Conservation (phyloP, 2,329 filamentous ascomycete species). For the Alternaria tenuissima region DNA sequence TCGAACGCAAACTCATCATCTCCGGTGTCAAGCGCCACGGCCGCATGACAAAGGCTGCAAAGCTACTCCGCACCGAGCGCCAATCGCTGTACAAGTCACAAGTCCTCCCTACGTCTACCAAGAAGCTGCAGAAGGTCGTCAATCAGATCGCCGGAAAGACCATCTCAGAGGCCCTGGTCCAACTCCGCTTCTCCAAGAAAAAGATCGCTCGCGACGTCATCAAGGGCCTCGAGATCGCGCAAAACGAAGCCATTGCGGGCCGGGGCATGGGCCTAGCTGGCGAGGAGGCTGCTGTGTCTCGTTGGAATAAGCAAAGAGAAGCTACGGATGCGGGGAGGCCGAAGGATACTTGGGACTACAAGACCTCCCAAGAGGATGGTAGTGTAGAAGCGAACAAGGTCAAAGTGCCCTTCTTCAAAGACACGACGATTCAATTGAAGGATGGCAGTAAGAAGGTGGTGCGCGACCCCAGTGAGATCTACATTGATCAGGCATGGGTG, state of each 20-base stretch:
- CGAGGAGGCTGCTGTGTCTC: conserved; percentile 27
- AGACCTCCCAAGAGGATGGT: conserved; percentile 18
- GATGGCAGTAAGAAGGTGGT: conserved; percentile 77
- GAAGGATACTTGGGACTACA: conserved; percentile 22
- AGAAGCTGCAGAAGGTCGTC: conserved; percentile 88
- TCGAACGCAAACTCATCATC: conserved; percentile 85
- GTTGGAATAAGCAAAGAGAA: conserved; percentile 29
- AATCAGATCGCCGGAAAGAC: conserved; percentile 92
- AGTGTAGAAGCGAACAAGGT: conserved; percentile 9
- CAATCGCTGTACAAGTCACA: conserved; percentile 69
- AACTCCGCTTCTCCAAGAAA: conserved; percentile 97
- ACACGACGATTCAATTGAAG: conserved; percentile 73
- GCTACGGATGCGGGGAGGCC: conserved; percentile 22
- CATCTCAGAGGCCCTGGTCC: conserved; percentile 89
- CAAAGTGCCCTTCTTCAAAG: conserved; percentile 38
- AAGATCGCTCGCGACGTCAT: conserved; percentile 83
- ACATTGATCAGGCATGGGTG: conserved; percentile 93
- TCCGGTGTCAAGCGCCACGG: conserved; percentile 74
- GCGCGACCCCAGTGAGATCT: conserved; percentile 79
- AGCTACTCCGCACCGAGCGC: conserved; percentile 72
- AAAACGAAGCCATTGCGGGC: conserved; percentile 79
- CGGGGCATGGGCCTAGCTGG: conserved; percentile 81
- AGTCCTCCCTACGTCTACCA: conserved; percentile 82
- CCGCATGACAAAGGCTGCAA: conserved; percentile 70
- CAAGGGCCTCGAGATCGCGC: conserved; percentile 80